Evolutionary conservation across 208 protist genomes (phyloP).

Genomic region (Jaenimonas drosophilae): DNA sequence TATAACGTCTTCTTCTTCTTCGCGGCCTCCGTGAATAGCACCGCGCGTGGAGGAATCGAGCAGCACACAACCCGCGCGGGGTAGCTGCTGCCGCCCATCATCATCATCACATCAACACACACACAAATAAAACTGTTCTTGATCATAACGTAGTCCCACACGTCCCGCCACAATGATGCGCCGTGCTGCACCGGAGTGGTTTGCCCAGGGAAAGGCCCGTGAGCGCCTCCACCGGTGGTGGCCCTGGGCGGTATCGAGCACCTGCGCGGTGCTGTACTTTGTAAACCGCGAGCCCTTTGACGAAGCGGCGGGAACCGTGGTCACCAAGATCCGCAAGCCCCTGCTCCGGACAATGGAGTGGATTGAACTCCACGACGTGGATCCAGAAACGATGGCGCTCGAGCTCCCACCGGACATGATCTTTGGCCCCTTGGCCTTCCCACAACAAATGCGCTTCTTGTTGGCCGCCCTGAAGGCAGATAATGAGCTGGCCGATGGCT

Average conservation of each 20-base stretch:
- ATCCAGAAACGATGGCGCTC: constrained; percentile 80
- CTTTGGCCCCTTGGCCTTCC: constrained; percentile 79
- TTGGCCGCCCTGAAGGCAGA: constrained; percentile 73
- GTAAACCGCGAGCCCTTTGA: constrained; percentile 86
- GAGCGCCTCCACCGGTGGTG: constrained; percentile 78
- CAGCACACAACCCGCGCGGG: too few species aligned
- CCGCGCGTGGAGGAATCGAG: too few species aligned
- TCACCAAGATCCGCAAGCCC: constrained; percentile 68
- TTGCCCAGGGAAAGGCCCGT: constrained; percentile 64
- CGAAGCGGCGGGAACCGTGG: constrained; percentile 60
- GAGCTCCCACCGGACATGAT: constrained; percentile 84
- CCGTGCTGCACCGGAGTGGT: constrained; percentile 65
- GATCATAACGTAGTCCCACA: constrained; percentile 3
- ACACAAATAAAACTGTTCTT: too few species aligned
- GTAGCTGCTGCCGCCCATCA: too few species aligned
- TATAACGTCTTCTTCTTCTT: too few species aligned
- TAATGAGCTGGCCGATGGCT: constrained; percentile 85
- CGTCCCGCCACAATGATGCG: constrained; percentile 45
- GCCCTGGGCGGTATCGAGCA: constrained; percentile 77
- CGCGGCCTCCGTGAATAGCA: too few species aligned
- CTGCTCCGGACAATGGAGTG: constrained; percentile 81
- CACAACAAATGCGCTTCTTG: constrained; percentile 86
- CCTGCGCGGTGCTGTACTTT: constrained; percentile 70
- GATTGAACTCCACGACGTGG: constrained; percentile 85
- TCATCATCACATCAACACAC: too few species aligned